Conservation (phyloP, 176 grass and related monocot species). For the Musa beccarii region DNA sequence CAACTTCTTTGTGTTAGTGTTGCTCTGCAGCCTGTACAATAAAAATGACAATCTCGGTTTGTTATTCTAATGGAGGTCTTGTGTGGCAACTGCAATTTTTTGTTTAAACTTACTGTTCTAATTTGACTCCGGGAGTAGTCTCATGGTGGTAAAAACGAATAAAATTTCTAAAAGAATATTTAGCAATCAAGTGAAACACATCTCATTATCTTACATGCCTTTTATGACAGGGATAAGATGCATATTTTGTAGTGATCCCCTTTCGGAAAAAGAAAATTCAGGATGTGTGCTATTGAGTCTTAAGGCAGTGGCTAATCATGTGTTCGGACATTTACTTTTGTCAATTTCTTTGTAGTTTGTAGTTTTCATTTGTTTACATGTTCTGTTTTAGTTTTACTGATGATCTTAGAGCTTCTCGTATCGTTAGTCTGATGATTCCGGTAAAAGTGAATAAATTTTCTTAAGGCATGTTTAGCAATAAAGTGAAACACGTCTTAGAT, state of each 20-base stretch:
- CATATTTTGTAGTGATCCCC: background rate
- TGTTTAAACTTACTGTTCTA: background rate
- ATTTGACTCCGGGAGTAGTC: background rate
- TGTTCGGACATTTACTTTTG: background rate
- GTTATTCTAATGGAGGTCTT: background rate
- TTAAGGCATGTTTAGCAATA: background rate
- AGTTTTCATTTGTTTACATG: background rate
- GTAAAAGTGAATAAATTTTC: background rate
- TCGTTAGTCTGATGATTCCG: background rate
- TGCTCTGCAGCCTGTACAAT: background rate
- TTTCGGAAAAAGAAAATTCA: background rate
- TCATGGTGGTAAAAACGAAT: background rate
- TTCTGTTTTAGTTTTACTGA: background rate
- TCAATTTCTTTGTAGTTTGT: background rate
- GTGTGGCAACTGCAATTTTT: background rate
- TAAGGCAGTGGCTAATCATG: background rate
- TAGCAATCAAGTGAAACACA: background rate
- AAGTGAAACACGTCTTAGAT: background rate
- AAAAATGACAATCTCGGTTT: background rate
- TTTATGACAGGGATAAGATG: background rate
- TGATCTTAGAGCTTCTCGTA: too few species aligned
- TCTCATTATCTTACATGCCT: background rate
- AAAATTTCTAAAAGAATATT: background rate
- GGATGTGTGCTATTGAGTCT: background rate
- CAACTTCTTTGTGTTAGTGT: background rate